Conservation (phyloP, 2,329 filamentous ascomycete species). For the Fusarium pseudocircinatum region DNA sequence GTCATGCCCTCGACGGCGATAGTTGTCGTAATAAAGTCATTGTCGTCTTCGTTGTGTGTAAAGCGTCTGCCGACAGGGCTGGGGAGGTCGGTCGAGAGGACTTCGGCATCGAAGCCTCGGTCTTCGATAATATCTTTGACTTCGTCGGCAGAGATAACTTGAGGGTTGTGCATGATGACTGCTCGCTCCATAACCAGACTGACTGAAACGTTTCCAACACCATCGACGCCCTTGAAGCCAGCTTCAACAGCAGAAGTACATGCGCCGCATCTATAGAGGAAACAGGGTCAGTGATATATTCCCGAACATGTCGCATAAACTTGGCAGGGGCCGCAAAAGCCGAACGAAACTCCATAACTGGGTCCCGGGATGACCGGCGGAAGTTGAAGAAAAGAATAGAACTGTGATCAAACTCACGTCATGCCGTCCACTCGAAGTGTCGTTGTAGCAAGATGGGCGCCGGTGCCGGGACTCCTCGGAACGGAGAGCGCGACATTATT, state of each 20-base stretch:
- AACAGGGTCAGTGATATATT: conserved; percentile 44
- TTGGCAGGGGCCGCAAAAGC: background rate
- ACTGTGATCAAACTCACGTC: conserved; percentile 63
- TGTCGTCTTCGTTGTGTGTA: conserved; percentile 51
- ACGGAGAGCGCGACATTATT: conserved; percentile 43
- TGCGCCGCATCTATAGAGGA: conserved; percentile 78
- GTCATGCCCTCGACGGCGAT: conserved; percentile 89
- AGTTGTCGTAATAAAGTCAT: conserved; percentile 71
- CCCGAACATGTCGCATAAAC: background rate
- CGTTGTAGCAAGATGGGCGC: conserved; percentile 82
- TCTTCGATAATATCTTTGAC: conserved; percentile 90
- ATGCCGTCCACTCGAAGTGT: conserved; percentile 91
- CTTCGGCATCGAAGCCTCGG: conserved; percentile 87
- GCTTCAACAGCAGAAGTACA: conserved; percentile 96
- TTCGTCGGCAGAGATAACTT: conserved; percentile 75
- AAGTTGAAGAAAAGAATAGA: conserved; percentile 1
- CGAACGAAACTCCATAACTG: conserved; percentile 3
- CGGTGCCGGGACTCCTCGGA: conserved; percentile 46
- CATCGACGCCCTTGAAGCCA: conserved; percentile 83
- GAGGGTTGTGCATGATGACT: conserved; percentile 89
- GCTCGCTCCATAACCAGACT: conserved; percentile 95
- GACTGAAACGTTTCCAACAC: conserved; percentile 87
- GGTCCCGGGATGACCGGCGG: conserved; percentile 31
- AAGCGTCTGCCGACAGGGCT: conserved; percentile 58
- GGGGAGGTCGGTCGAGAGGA: conserved; percentile 83